Percentiles rank a stretch among this genome's conserved stretches.
Evolutionary conservation across 2,329 filamentous ascomycete genomes (phyloP).

Genomic region (Spiromastix sp.): DNA sequence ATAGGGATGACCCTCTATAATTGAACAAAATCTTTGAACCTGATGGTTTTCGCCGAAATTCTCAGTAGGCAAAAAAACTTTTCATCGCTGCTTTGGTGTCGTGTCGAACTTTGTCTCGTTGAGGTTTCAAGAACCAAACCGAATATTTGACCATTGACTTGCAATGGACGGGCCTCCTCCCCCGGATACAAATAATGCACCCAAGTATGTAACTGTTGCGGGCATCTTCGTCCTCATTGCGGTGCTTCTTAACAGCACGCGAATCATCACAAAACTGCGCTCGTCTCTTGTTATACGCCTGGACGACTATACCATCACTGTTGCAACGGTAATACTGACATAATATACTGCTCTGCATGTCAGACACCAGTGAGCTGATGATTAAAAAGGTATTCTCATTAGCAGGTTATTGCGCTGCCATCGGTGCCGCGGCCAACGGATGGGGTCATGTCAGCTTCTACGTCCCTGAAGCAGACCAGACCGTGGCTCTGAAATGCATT

Average conservation of each 20-base stretch:
- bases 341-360: no score
- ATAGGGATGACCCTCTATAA: no score
- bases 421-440: neutral
- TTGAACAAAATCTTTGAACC: no score
- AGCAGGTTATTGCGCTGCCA: neutral
- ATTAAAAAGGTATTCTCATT: slow-evolving; percentile 1
- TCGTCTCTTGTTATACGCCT: neutral
- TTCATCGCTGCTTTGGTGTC: neutral
- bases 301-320: slow-evolving; percentile 2
- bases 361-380: neutral
- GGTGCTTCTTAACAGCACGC: neutral
- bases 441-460: slow-evolving; percentile 1
- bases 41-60: no score
- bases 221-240: neutral
- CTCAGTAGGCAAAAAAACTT: no score
- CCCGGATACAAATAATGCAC: slow-evolving; percentile 1
- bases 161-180: neutral
- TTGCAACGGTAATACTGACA: neutral
- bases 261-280: slow-evolving; percentile 1
- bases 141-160: neutral
- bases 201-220: neutral
- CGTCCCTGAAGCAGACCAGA: neutral
- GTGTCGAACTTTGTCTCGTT: neutral
- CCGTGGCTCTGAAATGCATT: neutral
- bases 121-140: neutral